Evolutionary conservation across 164 flowering plant species (phyloP), one percentile per base, ranked within the genome.

Genomic region (Stephania japonica): DNA sequence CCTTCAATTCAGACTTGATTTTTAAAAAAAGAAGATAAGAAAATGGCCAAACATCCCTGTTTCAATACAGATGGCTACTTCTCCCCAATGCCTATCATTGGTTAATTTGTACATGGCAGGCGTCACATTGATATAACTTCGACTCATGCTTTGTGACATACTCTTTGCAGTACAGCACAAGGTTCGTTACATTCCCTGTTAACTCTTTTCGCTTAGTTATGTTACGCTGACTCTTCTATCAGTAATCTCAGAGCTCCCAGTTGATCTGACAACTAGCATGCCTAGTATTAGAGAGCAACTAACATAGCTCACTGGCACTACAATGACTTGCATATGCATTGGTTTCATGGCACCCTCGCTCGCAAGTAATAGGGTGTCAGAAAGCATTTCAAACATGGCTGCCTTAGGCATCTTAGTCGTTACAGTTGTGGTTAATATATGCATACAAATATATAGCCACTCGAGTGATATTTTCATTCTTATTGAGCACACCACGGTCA

Each of bases 161-260:
- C 16, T 47, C 16, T 9, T 16, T 47, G 13, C 53, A 14, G 3
- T 32, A 2, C 53, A 9, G 12, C 53, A 14, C 12, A 47, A 47
- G 53, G 16, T 1, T 47, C 53, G 18, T 11, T 47, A 47, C 53
- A 47, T 9, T 59, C 24, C 64, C 21, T 59, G 64, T 19, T 21
- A 21, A 6, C 13, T 7, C 13, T 65, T 78, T 21, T 10, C 74
- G 10, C 66, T 78, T 8, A 78, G 73, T 25, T 61, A 76, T 16
- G 16, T 56, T 21, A 44, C 75, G 16, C 18, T 73, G 16, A 68
- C 76, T 8, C 27, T 73, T 7, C 47, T 78, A 23, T 69, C 70
- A 12, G 66, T 73, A 50, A 67, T 70, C 4, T 62, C 75, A n/a
- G 73, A 77, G 62, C 42, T 77, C 68, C 73, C 80, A 14, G 47